phyloP scores from a whole-genome alignment of 495 filamentous ascomycete genomes.

The Hyaloscypha variabilis region DNA sequence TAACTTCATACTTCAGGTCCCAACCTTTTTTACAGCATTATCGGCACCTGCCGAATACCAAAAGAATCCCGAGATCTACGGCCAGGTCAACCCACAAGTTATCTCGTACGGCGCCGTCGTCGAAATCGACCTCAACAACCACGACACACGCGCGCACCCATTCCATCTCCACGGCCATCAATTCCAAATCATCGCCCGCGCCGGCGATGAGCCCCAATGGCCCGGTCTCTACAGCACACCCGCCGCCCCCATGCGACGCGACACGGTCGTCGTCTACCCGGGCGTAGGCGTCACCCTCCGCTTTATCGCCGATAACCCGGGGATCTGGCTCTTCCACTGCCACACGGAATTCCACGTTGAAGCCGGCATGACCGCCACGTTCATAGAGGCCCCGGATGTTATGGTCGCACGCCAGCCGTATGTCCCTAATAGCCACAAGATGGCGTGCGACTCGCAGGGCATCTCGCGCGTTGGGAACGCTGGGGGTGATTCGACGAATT shows the following conservation, averaged over 20 bases:
- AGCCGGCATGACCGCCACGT: constrained; percentile 67
- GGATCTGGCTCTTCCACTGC: constrained; percentile 77
- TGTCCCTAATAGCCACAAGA: constrained; percentile 63
- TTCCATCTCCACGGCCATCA: constrained; percentile 71
- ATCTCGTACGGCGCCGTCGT: constrained; percentile 66
- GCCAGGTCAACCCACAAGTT: constrained; percentile 68
- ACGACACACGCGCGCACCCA: constrained; percentile 60
- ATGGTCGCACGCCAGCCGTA: constrained; percentile 51
- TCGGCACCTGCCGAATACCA: constrained; percentile 41
- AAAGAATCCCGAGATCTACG: constrained; percentile 64
- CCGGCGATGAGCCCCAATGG: constrained; percentile 34
- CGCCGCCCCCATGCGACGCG: constrained; percentile 51
- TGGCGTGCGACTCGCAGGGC: constrained; percentile 51
- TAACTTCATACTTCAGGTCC: constrained; percentile 32
- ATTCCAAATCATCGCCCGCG: constrained; percentile 70
- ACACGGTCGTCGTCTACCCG: constrained; percentile 55
- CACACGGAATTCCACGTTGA: constrained; percentile 81
- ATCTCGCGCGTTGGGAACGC: constrained; percentile 67
- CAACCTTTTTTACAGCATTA: constrained; percentile 74
- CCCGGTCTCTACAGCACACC: constrained; percentile 40
- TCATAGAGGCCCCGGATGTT: constrained; percentile 62
- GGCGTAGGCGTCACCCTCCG: constrained; percentile 59
- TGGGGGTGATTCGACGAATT: constrained; percentile 44
- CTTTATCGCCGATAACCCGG: constrained; percentile 68
- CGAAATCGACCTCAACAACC: constrained; percentile 80